Conservation (phyloP, 2,329 filamentous ascomycete genomes). For the Metarhizium guizhouense region DNA sequence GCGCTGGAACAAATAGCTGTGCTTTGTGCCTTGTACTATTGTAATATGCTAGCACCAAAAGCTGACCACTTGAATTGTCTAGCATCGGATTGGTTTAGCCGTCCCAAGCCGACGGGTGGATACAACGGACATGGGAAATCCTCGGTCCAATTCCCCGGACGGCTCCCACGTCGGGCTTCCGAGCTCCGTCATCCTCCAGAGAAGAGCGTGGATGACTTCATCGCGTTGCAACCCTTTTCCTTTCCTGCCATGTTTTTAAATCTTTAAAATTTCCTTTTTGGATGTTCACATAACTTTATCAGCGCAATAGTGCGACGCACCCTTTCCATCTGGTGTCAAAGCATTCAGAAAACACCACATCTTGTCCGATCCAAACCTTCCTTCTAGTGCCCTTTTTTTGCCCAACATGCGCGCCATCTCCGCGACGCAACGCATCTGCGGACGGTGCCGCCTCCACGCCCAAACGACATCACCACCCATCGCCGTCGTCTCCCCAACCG, state of each 20-base stretch:
- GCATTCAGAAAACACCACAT: too few species aligned
- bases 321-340: too few species aligned
- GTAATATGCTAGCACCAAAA: background rate
- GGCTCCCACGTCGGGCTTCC: background rate
- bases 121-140: background rate
- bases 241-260: too few species aligned
- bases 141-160: background rate
- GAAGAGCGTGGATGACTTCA: background rate
- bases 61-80: background rate
- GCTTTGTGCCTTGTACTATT: too few species aligned
- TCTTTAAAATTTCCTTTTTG: too few species aligned
- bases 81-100: background rate
- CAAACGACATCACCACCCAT: conserved; percentile 9
- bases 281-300: too few species aligned
- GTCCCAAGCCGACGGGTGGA: background rate
- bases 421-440: conserved; percentile 15
- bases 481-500: too few species aligned
- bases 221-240: background rate
- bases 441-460: conserved; percentile 22
- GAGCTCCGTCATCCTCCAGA: conserved; percentile 13
- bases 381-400: too few species aligned
- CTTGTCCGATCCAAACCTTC: too few species aligned
- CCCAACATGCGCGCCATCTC: background rate
- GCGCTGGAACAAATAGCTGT: too few species aligned
- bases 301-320: too few species aligned